Evolutionary conservation across 352 stramenopile genomes (phyloP).

Genomic region (Pythium biforme): DNA sequence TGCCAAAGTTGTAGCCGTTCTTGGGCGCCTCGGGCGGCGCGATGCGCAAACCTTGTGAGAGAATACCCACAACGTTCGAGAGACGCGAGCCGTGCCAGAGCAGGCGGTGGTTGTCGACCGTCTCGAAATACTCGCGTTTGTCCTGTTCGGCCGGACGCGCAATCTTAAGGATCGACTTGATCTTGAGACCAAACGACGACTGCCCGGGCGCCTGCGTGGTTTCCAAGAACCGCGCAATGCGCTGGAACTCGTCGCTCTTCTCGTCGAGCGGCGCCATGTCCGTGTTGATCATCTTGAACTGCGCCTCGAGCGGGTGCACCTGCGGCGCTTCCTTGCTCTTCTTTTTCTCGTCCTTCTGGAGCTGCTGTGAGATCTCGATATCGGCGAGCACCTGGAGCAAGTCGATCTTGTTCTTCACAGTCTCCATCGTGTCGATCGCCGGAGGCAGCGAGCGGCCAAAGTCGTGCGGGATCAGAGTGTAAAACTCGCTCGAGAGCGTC

Average conservation of each 20-base stretch:
- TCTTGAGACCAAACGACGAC: constrained; percentile 36
- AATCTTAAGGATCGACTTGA: constrained; percentile 61
- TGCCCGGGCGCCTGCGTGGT: constrained; percentile 46
- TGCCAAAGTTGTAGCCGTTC: constrained; percentile 76
- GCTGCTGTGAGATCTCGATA: constrained; percentile 58
- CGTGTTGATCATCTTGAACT: constrained; percentile 58
- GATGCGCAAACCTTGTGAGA: constrained; percentile 66
- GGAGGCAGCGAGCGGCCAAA: constrained; percentile 55
- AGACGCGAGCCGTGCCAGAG: constrained; percentile 82
- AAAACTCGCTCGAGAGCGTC: constrained; percentile 61
- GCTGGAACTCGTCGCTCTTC: constrained; percentile 46
- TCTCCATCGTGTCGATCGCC: constrained; percentile 43
- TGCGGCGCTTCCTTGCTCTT: constrained; percentile 1
- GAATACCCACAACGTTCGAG: constrained; percentile 64
- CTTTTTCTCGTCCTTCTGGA: constrained; percentile 37
- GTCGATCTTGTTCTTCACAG: constrained; percentile 60
- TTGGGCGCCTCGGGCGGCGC: constrained; percentile 59
- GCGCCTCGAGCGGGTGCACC: constrained; percentile 46
- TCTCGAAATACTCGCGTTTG: constrained; percentile 35
- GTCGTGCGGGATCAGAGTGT: constrained; percentile 68
- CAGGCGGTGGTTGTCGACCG: constrained; percentile 65
- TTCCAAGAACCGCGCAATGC: constrained; percentile 50
- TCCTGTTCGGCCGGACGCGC: constrained; percentile 39
- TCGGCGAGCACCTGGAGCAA: constrained; percentile 60
- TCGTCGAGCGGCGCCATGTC: constrained; percentile 46